Conservation (phyloP, 306 rosid genomes). For the Glycine latifolia region DNA sequence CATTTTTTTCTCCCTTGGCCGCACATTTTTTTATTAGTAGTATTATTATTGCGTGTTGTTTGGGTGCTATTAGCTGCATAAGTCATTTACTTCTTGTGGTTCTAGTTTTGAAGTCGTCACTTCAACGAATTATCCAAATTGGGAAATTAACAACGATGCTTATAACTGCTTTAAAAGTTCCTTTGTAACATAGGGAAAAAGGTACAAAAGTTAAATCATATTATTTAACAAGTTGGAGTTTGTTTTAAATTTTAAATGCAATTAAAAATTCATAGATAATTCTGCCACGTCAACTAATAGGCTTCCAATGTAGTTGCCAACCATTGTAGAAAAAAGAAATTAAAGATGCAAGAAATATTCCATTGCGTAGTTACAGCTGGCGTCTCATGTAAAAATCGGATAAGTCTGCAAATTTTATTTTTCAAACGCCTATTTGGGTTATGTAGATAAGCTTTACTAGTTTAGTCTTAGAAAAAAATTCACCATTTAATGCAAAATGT, state of each 20-base stretch:
- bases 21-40: constrained; percentile 6
- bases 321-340: neutral
- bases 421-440: neutral
- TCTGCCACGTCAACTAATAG: neutral
- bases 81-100: neutral
- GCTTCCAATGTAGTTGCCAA: constrained; percentile 25
- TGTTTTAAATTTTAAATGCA: constrained; percentile 13
- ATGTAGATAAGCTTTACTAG: neutral
- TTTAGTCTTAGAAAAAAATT: neutral
- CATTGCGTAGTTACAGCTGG: neutral
- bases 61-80: constrained; percentile 20
- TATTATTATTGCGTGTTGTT: constrained; percentile 1
- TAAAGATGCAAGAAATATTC: neutral
- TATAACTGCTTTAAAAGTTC: constrained; percentile 35
- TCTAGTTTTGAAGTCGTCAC: constrained; percentile 38
- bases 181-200: neutral
- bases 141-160: constrained; percentile 18
- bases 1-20: constrained; percentile 12
- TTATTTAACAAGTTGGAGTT: constrained; percentile 23
- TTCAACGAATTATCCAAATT: constrained; percentile 28
- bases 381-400: neutral
- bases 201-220: constrained; percentile 29
- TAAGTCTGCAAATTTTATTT: neutral
- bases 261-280: neutral
- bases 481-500: neutral